These are phyloP conservation scores for Fragilaria radians DNA, from an alignment of 108 stramenopile genomes.

Conservation along the genomic window DNA sequence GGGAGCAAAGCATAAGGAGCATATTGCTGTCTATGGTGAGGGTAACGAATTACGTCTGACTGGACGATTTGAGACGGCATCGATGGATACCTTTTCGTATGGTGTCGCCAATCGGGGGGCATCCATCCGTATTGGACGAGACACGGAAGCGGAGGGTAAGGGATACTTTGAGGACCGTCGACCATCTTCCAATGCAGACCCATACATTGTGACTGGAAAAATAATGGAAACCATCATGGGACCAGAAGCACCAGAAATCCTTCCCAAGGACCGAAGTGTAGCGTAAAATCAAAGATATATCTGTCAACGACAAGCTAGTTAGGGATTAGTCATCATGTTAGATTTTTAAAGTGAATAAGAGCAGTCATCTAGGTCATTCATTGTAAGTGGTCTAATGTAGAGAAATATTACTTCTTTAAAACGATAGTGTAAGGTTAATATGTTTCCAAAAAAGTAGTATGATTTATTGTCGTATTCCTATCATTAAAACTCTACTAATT, in stretches of 20 bases:
- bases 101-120: constrained; percentile 98
- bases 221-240: constrained; percentile 94
- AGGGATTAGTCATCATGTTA: no score
- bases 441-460: no score
- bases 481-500: no score
- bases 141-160: constrained; percentile 81
- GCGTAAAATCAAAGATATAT: no score
- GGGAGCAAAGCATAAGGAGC: constrained; percentile 89
- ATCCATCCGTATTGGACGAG: constrained; percentile 91
- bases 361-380: no score
- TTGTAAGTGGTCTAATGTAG: no score
- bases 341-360: no score
- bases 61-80: constrained; percentile 93
- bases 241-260: constrained; percentile 62
- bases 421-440: no score
- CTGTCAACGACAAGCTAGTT: no score
- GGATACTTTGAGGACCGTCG: constrained; percentile 99
- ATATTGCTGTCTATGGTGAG: constrained; percentile 96
- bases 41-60: constrained; percentile 97
- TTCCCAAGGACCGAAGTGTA: constrained; percentile 46
- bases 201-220: constrained; percentile 95
- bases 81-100: constrained; percentile 86
- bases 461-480: no score
- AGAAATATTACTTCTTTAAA: no score
- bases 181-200: constrained; percentile 96